Conservation (phyloP, 1,284 basidiomycete genomes). For the Trametes hirsuta region DNA sequence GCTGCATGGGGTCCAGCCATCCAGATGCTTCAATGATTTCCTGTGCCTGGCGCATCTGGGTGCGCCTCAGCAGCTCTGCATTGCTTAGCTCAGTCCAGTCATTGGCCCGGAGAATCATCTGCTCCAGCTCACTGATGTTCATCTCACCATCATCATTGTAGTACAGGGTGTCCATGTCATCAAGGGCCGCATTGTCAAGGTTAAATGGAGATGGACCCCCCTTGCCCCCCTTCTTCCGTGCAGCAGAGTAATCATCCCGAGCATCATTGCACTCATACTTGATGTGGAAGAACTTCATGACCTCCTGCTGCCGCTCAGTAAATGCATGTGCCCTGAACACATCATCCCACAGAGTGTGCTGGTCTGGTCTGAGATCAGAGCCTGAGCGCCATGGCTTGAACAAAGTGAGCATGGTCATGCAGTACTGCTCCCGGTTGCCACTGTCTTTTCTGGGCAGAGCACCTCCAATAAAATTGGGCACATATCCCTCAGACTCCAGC, state of each 20-base stretch:
- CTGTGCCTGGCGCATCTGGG: not conserved
- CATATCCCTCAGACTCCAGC: too few relatives aligned
- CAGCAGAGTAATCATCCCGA: conserved; percentile 3
- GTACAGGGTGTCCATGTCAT: not conserved
- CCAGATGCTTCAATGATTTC: not conserved
- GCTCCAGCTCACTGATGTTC: not conserved
- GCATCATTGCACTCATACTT: conserved; percentile 9
- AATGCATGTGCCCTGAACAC: not conserved
- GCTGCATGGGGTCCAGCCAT: not conserved
- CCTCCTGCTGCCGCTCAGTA: not conserved
- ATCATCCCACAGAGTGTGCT: not conserved
- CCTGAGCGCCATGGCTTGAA: conserved; percentile 10
- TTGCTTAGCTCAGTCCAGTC: not conserved
- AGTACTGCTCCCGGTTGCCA: too few relatives aligned
- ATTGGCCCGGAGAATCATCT: not conserved
- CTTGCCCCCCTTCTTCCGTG: too few relatives aligned
- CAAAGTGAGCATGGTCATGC: too few relatives aligned
- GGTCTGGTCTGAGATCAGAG: not conserved
- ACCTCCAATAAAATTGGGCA: too few relatives aligned
- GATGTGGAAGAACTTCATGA: conserved; percentile 7
- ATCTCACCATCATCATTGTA: not conserved
- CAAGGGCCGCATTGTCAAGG: too few relatives aligned
- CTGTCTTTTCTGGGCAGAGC: too few relatives aligned
- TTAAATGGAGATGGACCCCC: too few relatives aligned
- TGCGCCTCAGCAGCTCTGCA: not conserved